A percentile compares a stretch with the other conserved stretches of the same genome.
phyloP scores from a whole-genome alignment of 164 flowering plant genomes.

The Annona squamosa region DNA sequence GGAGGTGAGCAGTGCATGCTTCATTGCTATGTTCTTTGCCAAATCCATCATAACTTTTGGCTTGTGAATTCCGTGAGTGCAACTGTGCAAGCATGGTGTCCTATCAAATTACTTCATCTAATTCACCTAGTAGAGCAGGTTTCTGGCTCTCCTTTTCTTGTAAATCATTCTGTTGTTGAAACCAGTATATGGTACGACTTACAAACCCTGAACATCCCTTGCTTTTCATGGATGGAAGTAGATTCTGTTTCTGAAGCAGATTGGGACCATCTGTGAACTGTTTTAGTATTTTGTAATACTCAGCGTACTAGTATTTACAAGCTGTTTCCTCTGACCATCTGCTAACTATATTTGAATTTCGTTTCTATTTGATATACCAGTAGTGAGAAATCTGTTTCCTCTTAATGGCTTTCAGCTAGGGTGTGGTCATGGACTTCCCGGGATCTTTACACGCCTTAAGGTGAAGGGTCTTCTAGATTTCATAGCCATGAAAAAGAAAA shows the following conservation, averaged over 20 bases:
- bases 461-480: constrained; percentile 25
- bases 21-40: constrained; percentile 17
- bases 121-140: neutral
- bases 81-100: neutral
- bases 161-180: neutral
- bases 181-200: neutral
- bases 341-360: neutral
- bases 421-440: constrained; percentile 95
- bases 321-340: neutral
- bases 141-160: neutral
- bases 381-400: neutral
- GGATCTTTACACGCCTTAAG: constrained; percentile 68
- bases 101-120: neutral
- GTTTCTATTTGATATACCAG: neutral
- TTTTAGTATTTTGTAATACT: neutral
- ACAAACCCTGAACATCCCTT: neutral
- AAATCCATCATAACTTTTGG: neutral
- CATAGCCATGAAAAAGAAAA: neutral
- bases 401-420: constrained; percentile 52
- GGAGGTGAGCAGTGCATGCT: constrained; percentile 66
- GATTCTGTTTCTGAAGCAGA: neutral
- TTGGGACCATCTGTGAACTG: neutral
- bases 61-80: neutral
- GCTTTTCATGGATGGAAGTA: neutral
- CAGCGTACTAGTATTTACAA: neutral